A percentile compares a stretch with the other conserved stretches of the same genome.
These are phyloP conservation scores for Candida schatavii DNA, from an alignment of 805 yeast species.

Conservation along the genomic window DNA sequence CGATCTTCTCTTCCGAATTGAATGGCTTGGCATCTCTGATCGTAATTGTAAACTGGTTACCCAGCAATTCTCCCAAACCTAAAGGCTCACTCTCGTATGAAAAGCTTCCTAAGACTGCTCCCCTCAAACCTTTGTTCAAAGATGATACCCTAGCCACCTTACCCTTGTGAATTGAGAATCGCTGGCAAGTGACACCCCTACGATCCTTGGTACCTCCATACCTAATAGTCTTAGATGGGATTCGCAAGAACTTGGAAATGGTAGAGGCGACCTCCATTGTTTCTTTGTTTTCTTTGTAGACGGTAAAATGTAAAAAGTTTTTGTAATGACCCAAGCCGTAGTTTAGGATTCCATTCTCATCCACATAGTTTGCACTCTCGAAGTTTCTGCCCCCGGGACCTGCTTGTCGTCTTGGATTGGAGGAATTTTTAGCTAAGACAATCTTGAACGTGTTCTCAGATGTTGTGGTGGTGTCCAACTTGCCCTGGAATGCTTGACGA, in stretches of 20 bases:
- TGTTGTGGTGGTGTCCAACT: conserved; percentile 77
- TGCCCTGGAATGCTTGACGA: conserved; percentile 69
- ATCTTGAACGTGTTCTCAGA: conserved; percentile 63
- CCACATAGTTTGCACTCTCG: conserved; percentile 38
- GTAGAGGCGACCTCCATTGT: conserved; percentile 92
- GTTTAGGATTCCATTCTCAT: conserved; percentile 53
- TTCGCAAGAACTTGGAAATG: conserved; percentile 66
- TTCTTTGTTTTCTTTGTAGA: conserved; percentile 93
- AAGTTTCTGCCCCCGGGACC: conserved; percentile 29
- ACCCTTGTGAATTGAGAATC: conserved; percentile 64
- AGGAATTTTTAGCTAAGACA: conserved; percentile 45
- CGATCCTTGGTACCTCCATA: conserved; percentile 97
- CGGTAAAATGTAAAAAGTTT: conserved; percentile 67
- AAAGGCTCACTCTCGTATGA: conserved; percentile 60
- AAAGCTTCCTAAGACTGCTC: conserved; percentile 79
- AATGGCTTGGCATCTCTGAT: conserved; percentile 64
- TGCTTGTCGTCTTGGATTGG: conserved; percentile 25
- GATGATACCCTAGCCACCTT: conserved; percentile 72
- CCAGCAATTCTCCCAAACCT: conserved; percentile 77
- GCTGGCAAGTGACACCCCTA: conserved; percentile 92
- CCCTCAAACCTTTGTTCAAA: conserved; percentile 71
- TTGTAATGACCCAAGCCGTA: conserved; percentile 74
- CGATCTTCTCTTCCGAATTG: conserved; percentile 33
- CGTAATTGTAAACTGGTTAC: conserved; percentile 86
- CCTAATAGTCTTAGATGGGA: conserved; percentile 67